phyloP scores from a whole-genome alignment of 2,329 filamentous ascomycete genomes.

The Pseudogymnoascus sp. region DNA sequence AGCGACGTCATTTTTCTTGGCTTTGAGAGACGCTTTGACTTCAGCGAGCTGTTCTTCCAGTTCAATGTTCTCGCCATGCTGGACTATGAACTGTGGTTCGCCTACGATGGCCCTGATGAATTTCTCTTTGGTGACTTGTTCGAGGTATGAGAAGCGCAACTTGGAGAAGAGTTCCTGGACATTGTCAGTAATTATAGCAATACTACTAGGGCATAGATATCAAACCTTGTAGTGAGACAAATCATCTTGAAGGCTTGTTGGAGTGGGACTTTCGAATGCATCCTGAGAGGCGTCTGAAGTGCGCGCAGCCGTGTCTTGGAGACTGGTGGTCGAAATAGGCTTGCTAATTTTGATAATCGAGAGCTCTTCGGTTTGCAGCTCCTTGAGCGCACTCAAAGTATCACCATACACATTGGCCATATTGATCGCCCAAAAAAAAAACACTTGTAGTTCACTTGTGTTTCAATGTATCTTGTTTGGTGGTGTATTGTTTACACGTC shows the following conservation, averaged over 20 bases:
- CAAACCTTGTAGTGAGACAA: conserved; percentile 71
- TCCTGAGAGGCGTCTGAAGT: conserved; percentile 65
- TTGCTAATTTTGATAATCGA: conserved; percentile 71
- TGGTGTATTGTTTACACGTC: neutral
- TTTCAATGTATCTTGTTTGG: neutral
- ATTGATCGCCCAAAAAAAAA: neutral
- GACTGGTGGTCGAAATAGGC: conserved; percentile 51
- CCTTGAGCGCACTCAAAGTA: conserved; percentile 27
- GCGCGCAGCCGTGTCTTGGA: conserved; percentile 37
- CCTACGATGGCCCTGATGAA: conserved; percentile 89
- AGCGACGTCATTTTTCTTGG: conserved; percentile 70
- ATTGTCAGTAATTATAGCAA: conserved; percentile 7
- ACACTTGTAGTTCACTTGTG: neutral
- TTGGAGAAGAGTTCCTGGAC: conserved; percentile 79
- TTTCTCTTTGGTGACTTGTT: conserved; percentile 97
- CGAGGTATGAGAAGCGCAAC: conserved; percentile 91
- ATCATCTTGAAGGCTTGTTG: conserved; percentile 72
- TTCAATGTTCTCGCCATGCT: conserved; percentile 70
- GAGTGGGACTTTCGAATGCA: conserved; percentile 58
- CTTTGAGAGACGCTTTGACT: conserved; percentile 67
- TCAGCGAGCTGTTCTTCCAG: conserved; percentile 62
- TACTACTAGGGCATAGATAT: neutral
- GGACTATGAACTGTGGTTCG: conserved; percentile 78
- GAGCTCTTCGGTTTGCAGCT: conserved; percentile 50
- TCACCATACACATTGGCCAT: neutral